A percentile compares a stretch with the other conserved stretches of the same genome.
phyloP scores from a whole-genome alignment of 768 basidiomycete genomes.

The Phlebiopsis gigantea region DNA sequence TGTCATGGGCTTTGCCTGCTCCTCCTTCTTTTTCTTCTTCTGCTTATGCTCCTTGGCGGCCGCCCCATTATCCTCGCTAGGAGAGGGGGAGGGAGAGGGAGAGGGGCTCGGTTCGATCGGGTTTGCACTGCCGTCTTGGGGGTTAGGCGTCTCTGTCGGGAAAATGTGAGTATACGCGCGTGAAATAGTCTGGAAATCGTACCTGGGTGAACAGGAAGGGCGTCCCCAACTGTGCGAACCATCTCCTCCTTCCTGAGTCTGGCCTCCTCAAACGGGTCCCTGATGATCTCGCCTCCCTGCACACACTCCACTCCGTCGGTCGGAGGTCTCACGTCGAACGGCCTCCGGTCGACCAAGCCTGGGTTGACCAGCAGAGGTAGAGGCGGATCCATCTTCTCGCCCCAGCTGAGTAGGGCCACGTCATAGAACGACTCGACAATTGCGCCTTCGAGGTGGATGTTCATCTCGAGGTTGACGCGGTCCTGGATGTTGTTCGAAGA shows the following conservation, averaged over 20 bases:
- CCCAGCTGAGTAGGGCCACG: slow-evolving; percentile 60
- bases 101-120: neutral
- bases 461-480: slow-evolving; percentile 50
- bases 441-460: slow-evolving; percentile 66
- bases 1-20: slow-evolving; percentile 8
- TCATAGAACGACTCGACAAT: slow-evolving; percentile 69
- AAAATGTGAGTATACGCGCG: neutral
- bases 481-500: slow-evolving; percentile 66
- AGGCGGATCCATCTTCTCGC: slow-evolving; percentile 39
- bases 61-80: neutral
- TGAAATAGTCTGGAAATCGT: neutral
- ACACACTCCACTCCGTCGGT: slow-evolving; percentile 34
- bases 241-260: slow-evolving; percentile 5
- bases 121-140: neutral
- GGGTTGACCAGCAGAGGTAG: slow-evolving; percentile 33
- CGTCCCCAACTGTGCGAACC: neutral
- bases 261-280: slow-evolving; percentile 10
- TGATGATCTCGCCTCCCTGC: slow-evolving; percentile 12
- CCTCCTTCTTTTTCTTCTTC: neutral
- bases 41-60: neutral
- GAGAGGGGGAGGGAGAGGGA: neutral
- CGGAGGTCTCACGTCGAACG: slow-evolving; percentile 18
- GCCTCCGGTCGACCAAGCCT: slow-evolving; percentile 4
- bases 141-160: neutral
- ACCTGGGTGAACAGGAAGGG: slow-evolving; percentile 6